Percentiles rank a stretch among this genome's conserved stretches.
phyloP scores from a whole-genome alignment of 176 grass and related monocot species.

The Sorghum bicolor region DNA sequence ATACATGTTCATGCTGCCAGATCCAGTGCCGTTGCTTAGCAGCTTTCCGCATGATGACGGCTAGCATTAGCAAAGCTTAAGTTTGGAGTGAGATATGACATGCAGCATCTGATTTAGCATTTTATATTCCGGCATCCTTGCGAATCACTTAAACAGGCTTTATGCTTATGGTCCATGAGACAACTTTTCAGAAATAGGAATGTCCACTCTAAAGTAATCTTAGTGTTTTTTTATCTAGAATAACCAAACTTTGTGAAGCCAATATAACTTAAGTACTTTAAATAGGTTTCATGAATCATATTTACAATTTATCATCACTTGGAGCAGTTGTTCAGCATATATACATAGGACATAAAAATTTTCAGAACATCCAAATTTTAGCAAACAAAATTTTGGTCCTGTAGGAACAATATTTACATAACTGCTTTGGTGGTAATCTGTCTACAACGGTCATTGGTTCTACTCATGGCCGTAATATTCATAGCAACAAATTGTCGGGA shows the following conservation, averaged over 20 bases:
- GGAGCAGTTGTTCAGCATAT: neutral
- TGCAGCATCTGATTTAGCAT: neutral
- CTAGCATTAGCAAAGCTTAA: neutral
- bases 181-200: neutral
- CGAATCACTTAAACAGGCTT: neutral
- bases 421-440: too few relatives aligned
- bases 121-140: neutral
- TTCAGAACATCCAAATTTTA: neutral
- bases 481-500: too few relatives aligned
- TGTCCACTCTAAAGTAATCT: neutral
- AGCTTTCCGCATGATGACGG: slow-evolving; percentile 44
- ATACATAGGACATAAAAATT: neutral
- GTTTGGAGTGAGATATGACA: neutral
- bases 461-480: too few relatives aligned
- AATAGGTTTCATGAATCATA: too few relatives aligned
- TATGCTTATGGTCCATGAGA: neutral
- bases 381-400: neutral
- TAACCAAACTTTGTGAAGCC: neutral
- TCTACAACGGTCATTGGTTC: too few relatives aligned
- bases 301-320: too few relatives aligned
- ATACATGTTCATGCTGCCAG: too few relatives aligned
- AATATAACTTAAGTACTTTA: too few relatives aligned
- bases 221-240: neutral
- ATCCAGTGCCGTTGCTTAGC: too few relatives aligned
- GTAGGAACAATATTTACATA: neutral